phyloP scores from a whole-genome alignment of 352 stramenopile species.

The Globisporangium orthogonon region DNA sequence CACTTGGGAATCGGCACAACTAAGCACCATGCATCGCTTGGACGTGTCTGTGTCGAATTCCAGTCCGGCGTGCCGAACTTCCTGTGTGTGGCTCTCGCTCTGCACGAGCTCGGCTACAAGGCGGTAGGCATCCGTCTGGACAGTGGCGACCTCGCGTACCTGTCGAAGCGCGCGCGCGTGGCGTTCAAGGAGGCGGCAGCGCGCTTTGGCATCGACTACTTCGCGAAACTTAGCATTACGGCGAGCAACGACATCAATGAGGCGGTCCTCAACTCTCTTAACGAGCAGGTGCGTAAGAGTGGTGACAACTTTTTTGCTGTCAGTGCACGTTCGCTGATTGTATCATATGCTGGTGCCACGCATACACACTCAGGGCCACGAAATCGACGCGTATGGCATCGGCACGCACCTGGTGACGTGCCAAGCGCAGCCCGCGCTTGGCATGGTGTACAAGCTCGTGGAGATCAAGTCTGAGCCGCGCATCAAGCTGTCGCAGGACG shows the following conservation, averaged over 20 bases:
- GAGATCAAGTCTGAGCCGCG: constrained; percentile 93
- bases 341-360: neutral
- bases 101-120: constrained; percentile 89
- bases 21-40: neutral
- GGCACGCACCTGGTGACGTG: constrained; percentile 96
- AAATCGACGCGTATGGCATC: constrained; percentile 95
- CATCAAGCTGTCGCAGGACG: constrained; percentile 98
- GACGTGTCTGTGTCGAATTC: neutral
- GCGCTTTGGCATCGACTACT: constrained; percentile 62
- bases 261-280: constrained; percentile 91
- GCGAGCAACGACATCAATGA: constrained; percentile 99
- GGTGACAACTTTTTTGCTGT: neutral
- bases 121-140: constrained; percentile 95
- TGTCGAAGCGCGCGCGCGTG: constrained; percentile 86
- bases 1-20: no score
- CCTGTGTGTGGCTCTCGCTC: constrained; percentile 90
- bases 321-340: neutral
- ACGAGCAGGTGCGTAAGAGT: constrained; percentile 75
- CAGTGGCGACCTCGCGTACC: constrained; percentile 96
- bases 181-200: constrained; percentile 49
- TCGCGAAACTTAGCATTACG: constrained; percentile 90
- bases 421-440: constrained; percentile 96
- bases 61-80: constrained; percentile 97
- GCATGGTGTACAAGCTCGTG: constrained; percentile 99
- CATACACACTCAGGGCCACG: constrained; percentile 66